These are phyloP conservation scores for Xylaria telfairii DNA, from an alignment of 495 filamentous ascomycete species.

Conservation along the genomic window DNA sequence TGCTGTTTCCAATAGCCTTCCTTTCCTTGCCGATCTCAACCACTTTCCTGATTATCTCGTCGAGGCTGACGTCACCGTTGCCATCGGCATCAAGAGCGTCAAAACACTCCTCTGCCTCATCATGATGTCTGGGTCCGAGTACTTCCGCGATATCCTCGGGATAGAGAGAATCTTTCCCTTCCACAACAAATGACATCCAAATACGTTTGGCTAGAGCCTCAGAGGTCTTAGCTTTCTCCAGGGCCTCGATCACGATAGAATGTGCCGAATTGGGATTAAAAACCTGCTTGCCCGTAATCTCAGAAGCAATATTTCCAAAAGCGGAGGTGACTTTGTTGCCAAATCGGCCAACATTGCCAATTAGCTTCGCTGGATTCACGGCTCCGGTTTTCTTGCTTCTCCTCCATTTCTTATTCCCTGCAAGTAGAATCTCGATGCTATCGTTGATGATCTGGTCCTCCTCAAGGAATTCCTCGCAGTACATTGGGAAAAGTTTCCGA, in stretches of 20 bases:
- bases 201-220: conserved; percentile 90
- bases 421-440: conserved; percentile 63
- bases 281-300: conserved; percentile 92
- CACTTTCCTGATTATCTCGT: conserved; percentile 92
- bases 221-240: conserved; percentile 80
- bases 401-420: conserved; percentile 50
- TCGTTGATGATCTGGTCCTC: conserved; percentile 92
- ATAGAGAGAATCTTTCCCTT: conserved; percentile 80
- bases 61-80: conserved; percentile 92
- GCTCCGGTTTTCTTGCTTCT: conserved; percentile 59
- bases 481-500: conserved; percentile 83
- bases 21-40: conserved; percentile 81
- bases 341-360: conserved; percentile 78
- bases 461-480: conserved; percentile 86
- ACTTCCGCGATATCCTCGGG: conserved; percentile 86
- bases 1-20: conserved; percentile 84
- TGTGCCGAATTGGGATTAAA: conserved; percentile 91
- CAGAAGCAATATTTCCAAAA: conserved; percentile 92
- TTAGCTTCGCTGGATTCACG: conserved; percentile 75
- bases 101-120: conserved; percentile 86
- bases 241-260: conserved; percentile 83
- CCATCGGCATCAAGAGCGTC: conserved; percentile 78
- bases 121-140: conserved; percentile 71
- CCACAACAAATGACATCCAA: conserved; percentile 98
- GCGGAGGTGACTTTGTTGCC: conserved; percentile 90